Conservation (phyloP, 2,329 filamentous ascomycete species). For the Colletotrichum tofieldiae region DNA sequence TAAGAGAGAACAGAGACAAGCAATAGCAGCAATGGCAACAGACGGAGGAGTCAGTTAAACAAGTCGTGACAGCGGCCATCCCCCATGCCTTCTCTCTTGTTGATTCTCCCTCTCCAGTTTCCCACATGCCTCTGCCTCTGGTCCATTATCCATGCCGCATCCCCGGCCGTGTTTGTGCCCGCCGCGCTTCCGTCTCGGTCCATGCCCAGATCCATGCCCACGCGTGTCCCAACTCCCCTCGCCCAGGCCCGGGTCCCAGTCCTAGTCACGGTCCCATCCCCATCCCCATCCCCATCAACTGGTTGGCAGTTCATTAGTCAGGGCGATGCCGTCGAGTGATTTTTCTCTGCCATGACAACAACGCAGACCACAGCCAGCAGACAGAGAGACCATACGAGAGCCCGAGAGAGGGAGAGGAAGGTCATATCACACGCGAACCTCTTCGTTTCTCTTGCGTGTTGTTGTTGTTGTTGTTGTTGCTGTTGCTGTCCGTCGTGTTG, state of each 20-base stretch:
- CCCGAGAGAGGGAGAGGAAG: not conserved
- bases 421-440: not conserved
- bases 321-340: constrained; percentile 22
- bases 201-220: constrained; percentile 1
- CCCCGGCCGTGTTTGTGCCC: constrained; percentile 19
- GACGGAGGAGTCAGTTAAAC: not conserved
- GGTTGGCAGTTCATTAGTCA: constrained; percentile 34
- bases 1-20: too few species aligned
- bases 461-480: not conserved
- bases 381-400: constrained; percentile 4
- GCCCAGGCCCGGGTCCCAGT: constrained; percentile 3
- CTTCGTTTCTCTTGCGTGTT: not conserved
- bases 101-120: not conserved
- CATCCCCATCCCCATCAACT: constrained; percentile 6
- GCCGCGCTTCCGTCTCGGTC: constrained; percentile 2
- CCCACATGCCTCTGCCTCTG: not conserved
- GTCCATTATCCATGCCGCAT: constrained; percentile 3
- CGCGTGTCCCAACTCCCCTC: not conserved
- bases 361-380: not conserved
- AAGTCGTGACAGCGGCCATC: constrained; percentile 6
- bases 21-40: not conserved
- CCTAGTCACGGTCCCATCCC: not conserved
- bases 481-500: too few species aligned
- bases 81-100: not conserved
- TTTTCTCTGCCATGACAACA: constrained; percentile 15